Evolutionary conservation across 2,329 filamentous ascomycete genomes (phyloP).

Genomic region (Alternaria panax): DNA sequence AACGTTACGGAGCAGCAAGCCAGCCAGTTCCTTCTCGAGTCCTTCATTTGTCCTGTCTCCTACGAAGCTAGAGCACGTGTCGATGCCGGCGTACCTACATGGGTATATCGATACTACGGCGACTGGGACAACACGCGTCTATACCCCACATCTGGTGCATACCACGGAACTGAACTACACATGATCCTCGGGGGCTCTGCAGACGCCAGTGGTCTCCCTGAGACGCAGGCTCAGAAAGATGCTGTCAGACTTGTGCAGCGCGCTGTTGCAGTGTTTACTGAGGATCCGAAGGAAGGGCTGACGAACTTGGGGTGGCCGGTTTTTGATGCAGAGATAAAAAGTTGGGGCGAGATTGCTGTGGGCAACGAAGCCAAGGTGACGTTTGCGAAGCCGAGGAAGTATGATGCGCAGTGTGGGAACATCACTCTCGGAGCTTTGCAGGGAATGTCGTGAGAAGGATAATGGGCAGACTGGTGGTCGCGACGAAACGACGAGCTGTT

Average conservation of each 20-base stretch:
- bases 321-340: slow-evolving; percentile 17
- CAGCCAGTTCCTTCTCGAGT: slow-evolving; percentile 21
- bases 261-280: slow-evolving; percentile 28
- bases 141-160: slow-evolving; percentile 30
- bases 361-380: slow-evolving; percentile 9
- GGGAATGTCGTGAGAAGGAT: slow-evolving; percentile 1
- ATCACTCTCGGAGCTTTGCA: slow-evolving; percentile 19
- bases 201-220: slow-evolving; percentile 21
- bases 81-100: slow-evolving; percentile 20
- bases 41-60: slow-evolving; percentile 25
- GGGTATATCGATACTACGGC: slow-evolving; percentile 31
- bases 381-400: slow-evolving; percentile 20
- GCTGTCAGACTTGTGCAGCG: slow-evolving; percentile 23
- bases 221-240: slow-evolving; percentile 18
- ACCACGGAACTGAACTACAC: slow-evolving; percentile 33
- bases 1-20: slow-evolving; percentile 25
- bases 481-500: too few relatives aligned
- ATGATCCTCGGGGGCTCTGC: slow-evolving; percentile 34
- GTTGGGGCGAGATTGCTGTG: slow-evolving; percentile 20
- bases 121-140: slow-evolving; percentile 30
- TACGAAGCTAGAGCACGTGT: slow-evolving; percentile 18
- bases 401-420: slow-evolving; percentile 10
- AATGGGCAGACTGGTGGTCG: not conserved
- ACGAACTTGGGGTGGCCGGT: slow-evolving; percentile 22
- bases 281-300: slow-evolving; percentile 24